Evolutionary conservation across 805 yeast species (phyloP), one percentile per base, ranked within the genome.

Genomic region (Aciculoconidium aculeatum): DNA sequence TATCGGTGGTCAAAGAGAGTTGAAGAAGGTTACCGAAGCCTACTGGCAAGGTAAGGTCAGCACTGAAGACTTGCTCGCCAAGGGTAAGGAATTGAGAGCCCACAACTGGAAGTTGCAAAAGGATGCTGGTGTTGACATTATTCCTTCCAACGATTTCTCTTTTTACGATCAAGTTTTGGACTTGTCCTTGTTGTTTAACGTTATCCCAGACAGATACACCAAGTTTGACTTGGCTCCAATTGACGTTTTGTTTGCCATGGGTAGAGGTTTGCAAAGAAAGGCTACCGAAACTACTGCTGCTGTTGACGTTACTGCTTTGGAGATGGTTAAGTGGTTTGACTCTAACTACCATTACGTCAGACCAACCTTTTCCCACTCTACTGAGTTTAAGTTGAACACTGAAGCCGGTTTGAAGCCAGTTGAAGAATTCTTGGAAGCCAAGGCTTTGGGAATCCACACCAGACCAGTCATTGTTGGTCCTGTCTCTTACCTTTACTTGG

Each of bases 301-400:
- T 48, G 95, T 92, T 50, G 98, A 92, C 66, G 98, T 92, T 40
- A 90, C 97, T 42, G 98, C 98, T 53, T 76, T 86, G 61, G 95
- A 92, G 77, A 92, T 92, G 98, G 98, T 92, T 51, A 92, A 92
- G 76, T 92, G 98, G 98, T 92, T 92, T 53, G 98, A 92, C 70
- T 84, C 96, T 45, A 92, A 92, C 86, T 92, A 92, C 85, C 98
- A 92, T 70, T 92, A 92, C 66, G 97, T 92, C 56, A 85, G 98
- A 76, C 98, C 98, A 67, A 92, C 98, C 48, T 88, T 92, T 75
- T 83, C 95, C 34, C 79, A 87, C 75, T 75, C 86, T 49, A 90
- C 96, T 44, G 80, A 80, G 56, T 92, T 92, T 84, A 88, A 92
- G 75, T 82, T 92, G 65, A 86, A 81, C 67, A 33, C 56, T 30